phyloP scores from a whole-genome alignment of 2,329 filamentous ascomycete genomes.

The Ophiostoma populinum region DNA sequence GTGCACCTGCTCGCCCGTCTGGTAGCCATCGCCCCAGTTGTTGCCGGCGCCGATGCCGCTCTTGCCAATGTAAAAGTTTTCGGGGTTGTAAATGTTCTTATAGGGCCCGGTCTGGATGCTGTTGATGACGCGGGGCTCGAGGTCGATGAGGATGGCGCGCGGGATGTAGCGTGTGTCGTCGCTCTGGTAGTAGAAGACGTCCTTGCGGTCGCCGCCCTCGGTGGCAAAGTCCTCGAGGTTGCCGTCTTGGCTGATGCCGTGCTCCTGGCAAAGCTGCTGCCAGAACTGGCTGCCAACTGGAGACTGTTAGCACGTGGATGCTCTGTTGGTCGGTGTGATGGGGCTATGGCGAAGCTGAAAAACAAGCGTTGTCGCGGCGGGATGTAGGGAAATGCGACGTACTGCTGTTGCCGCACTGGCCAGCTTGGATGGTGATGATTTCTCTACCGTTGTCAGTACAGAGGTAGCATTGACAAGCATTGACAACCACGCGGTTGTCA shows the following conservation, averaged over 20 bases:
- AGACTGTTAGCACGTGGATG: not conserved
- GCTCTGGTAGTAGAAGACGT: constrained; percentile 99
- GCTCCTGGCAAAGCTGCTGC: constrained; percentile 96
- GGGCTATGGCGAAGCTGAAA: not conserved
- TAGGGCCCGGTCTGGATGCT: constrained; percentile 85
- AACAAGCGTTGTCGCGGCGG: too few relatives aligned
- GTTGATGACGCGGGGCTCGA: constrained; percentile 87
- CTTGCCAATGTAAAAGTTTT: constrained; percentile 96
- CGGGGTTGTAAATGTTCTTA: constrained; percentile 97
- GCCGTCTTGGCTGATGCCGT: constrained; percentile 93
- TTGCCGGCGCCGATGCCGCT: constrained; percentile 88
- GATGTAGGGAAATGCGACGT: too few relatives aligned
- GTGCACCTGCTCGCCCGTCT: constrained; percentile 76
- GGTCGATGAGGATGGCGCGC: constrained; percentile 81
- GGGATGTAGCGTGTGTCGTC: constrained; percentile 98
- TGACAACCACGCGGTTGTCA: too few relatives aligned
- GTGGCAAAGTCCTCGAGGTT: constrained; percentile 97
- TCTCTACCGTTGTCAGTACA: constrained; percentile 40
- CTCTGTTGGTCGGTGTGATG: constrained; percentile 18
- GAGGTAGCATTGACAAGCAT: not conserved
- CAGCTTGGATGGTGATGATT: constrained; percentile 97
- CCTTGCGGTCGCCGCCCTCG: constrained; percentile 92
- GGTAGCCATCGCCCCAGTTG: constrained; percentile 96
- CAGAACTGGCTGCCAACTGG: constrained; percentile 93
- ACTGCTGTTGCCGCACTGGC: constrained; percentile 99